Evolutionary conservation across 768 basidiomycete species (phyloP).

Genomic region (Tricholoma bakamatsutake): DNA sequence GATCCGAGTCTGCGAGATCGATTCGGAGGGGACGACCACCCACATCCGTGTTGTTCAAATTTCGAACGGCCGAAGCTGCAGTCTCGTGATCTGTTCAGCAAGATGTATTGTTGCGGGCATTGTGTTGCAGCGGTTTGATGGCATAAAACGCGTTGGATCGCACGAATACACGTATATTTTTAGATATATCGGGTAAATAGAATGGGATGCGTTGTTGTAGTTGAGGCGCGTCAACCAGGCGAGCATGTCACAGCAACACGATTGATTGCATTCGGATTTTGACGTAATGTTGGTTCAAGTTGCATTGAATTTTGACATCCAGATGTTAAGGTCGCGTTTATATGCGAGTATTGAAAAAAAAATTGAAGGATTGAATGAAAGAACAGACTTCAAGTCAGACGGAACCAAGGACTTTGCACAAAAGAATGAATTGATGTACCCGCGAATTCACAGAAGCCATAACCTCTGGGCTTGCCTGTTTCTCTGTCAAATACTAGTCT

Average conservation of each 20-base stretch:
- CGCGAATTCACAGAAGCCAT: slow-evolving; percentile 90
- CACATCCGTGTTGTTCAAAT: slow-evolving; percentile 88
- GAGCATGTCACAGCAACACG: background rate
- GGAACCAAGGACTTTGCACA: slow-evolving; percentile 16
- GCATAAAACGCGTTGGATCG: slow-evolving; percentile 3
- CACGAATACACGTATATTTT: slow-evolving; percentile 6
- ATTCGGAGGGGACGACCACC: slow-evolving; percentile 91
- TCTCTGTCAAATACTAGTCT: slow-evolving; percentile 88
- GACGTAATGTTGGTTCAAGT: background rate
- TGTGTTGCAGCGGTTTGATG: slow-evolving; percentile 9
- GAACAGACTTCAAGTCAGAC: slow-evolving; percentile 32
- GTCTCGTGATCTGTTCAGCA: slow-evolving; percentile 81
- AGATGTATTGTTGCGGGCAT: slow-evolving; percentile 7
- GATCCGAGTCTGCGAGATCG: slow-evolving; percentile 90
- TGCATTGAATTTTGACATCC: slow-evolving; percentile 1
- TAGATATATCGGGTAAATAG: slow-evolving; percentile 1
- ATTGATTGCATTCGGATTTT: background rate
- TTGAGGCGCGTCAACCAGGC: slow-evolving; percentile 1
- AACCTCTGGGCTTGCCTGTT: slow-evolving; percentile 92
- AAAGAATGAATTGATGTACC: slow-evolving; percentile 51
- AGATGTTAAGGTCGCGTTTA: slow-evolving; percentile 1
- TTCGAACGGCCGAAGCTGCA: slow-evolving; percentile 90
- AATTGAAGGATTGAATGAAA: slow-evolving; percentile 10
- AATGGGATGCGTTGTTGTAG: background rate
- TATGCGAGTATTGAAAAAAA: slow-evolving; percentile 5